Evolutionary conservation across 2,329 filamentous ascomycete genomes (phyloP), one percentile per base, ranked within the genome.

Genomic region (Cladosporium halotolerans): DNA sequence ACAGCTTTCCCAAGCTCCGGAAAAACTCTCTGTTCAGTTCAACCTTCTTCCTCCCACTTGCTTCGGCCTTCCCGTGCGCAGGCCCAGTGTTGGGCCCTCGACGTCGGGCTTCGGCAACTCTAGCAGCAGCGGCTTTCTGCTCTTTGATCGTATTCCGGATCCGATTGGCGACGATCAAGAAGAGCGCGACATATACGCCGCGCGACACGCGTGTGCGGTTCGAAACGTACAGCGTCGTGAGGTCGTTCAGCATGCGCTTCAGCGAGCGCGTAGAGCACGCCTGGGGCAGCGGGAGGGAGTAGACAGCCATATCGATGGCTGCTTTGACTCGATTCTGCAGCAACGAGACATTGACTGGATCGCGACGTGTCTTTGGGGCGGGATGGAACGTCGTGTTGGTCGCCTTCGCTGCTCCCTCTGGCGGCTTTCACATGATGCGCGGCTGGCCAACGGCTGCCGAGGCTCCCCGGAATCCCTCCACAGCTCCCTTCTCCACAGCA

Each of bases 21-120:
- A 88, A 85, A 70, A 89, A 89, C 62, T 96, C 92, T 64, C 89
- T 80, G 69, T 99, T 95, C 62, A 99, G 75, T 73, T 95, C 92
- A 52, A 96, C 91, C 73, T 88, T 92, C 74, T 89, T 89, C 65
- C 80, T 81, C 59, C 60, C 66, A 45, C 59, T 71, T 9, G 66
- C 54, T 16, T 56, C 57, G 18, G 34, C 66, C 54, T 71, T 70
- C 28, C 66, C 70, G 11, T 70, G 70, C 69, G 82, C 64, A 71
- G 79, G 65, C 28, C 57, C 59, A 6, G 56, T 58, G 1, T 60
- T 55, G 7, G 52, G 51, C 13, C 60, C 63, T 54, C 59, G 60
- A 32, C 61, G 60, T 66, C 83, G 70, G 68, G 79, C 64, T 60
- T 83, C 80, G 5, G 82, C 81, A 55, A 88, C 84, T 57, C 85